phyloP scores from a whole-genome alignment of 768 basidiomycete genomes.

The Pleurotus salmoneostramineus region DNA sequence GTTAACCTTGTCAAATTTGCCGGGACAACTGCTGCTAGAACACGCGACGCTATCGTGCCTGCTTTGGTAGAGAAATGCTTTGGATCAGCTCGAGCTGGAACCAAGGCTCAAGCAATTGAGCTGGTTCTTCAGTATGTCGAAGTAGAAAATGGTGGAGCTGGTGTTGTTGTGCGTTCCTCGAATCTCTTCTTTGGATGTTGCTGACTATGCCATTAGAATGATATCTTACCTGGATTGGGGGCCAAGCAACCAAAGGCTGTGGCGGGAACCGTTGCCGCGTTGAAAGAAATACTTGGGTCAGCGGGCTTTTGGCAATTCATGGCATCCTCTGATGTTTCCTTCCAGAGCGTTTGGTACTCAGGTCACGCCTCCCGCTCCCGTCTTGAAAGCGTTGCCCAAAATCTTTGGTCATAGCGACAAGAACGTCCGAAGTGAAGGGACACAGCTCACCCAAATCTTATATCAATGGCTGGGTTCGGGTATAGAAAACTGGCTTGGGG shows the following conservation, averaged over 20 bases:
- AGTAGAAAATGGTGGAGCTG: constrained; percentile 84
- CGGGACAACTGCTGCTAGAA: constrained; percentile 82
- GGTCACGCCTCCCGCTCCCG: constrained; percentile 65
- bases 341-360: constrained; percentile 76
- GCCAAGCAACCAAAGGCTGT: constrained; percentile 97
- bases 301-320: constrained; percentile 17
- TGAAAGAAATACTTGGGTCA: constrained; percentile 86
- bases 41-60: constrained; percentile 79
- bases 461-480: constrained; percentile 86
- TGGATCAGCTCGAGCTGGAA: constrained; percentile 86
- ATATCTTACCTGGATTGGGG: constrained; percentile 78
- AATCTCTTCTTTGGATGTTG: constrained; percentile 15
- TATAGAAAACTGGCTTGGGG: constrained; percentile 80
- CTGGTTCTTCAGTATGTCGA: constrained; percentile 88
- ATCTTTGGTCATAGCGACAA: constrained; percentile 96
- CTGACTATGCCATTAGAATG: constrained; percentile 39
- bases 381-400: constrained; percentile 87
- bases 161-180: constrained; percentile 74
- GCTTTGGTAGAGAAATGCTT: constrained; percentile 94
- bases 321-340: neutral
- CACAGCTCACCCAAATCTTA: constrained; percentile 63
- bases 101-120: constrained; percentile 84
- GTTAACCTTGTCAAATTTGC: constrained; percentile 86
- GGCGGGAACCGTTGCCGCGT: constrained; percentile 66
- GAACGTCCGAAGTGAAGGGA: constrained; percentile 90